Percentiles rank a stretch among this genome's conserved stretches.
Evolutionary conservation across 1,139 yeast genomes (phyloP).

Genomic region (Yarrowia galli): DNA sequence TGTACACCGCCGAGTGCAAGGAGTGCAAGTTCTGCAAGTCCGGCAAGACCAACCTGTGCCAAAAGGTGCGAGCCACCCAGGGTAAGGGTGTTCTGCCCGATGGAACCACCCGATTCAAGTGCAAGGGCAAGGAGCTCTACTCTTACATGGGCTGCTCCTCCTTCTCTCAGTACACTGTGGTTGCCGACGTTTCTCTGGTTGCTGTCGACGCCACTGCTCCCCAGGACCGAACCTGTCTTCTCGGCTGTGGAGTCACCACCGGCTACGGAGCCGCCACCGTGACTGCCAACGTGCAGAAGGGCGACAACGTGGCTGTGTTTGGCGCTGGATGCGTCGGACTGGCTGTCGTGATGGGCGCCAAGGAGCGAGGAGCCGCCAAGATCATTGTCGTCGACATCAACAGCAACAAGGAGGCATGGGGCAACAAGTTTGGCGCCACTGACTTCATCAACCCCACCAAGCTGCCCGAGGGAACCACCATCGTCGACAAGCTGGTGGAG

Average conservation of each 20-base stretch:
- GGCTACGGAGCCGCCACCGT: constrained; percentile 98
- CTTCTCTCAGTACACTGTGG: constrained; percentile 95
- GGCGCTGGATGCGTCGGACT: constrained; percentile 98
- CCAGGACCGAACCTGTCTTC: constrained; percentile 83
- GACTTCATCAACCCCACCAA: constrained; percentile 86
- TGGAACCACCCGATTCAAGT: constrained; percentile 84
- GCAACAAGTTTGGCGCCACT: constrained; percentile 90
- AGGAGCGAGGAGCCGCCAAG: constrained; percentile 76
- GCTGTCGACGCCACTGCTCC: constrained; percentile 87
- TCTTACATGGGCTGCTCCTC: constrained; percentile 99
- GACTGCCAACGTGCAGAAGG: constrained; percentile 89
- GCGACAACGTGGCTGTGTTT: constrained; percentile 94
- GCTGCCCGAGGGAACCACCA: constrained; percentile 72
- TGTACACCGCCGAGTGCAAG: constrained; percentile 95
- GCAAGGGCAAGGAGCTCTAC: constrained; percentile 79
- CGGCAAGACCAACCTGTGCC: constrained; percentile 95
- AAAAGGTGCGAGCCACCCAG: constrained; percentile 88
- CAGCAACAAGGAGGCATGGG: constrained; percentile 84
- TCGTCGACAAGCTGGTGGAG: constrained; percentile 85
- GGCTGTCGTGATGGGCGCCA: constrained; percentile 95
- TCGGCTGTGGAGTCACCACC: constrained; percentile 98
- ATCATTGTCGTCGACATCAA: constrained; percentile 90
- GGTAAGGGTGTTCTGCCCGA: constrained; percentile 96
- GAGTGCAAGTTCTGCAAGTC: constrained; percentile 95
- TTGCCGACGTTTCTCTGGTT: constrained; percentile 96